Base-by-base conservation (phyloP, 2,329 filamentous ascomycete genomes). In the Byssothecium circinans region DNA sequence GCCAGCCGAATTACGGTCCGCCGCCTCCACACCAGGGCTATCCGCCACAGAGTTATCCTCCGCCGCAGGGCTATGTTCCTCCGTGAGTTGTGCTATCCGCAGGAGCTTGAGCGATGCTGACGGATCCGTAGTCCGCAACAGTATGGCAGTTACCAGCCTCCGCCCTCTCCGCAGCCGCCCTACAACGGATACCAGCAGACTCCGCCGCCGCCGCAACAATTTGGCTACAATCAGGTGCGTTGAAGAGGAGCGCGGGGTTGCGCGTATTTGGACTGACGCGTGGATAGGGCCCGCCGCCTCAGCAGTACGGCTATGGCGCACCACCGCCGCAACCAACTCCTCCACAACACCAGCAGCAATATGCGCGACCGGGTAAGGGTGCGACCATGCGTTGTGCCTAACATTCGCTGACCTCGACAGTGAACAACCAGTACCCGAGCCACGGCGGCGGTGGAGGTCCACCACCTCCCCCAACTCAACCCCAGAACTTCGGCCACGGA, bases 381-480 rank as follows among this genome's bases (percentile, higher is more conserved):
- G 10, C 34, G 20, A 22, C 22, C 25, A 20, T 17, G 29, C 45
- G 52, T 33, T 29, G 34, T 29, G 47, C 41, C 58, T 62, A 51
- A 61, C 74, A 72, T 12, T 64, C 64, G 42, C 50, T 30, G 74
- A 77, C 55, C 83, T 79, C 71, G 72, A 71, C 50, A 17, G 64
- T 53, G 43, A 63, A 51, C 57, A 65, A 65, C 45, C 61, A 69
- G 50, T 67, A 60, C n/a, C n/a, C n/a, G n/a, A n/a, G n/a, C 59
- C 61, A 57, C 45, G 80, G 82, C 56, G 82, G 80, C 53, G 82
- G 82, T 57, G n/a, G n/a, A n/a, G 81, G 75, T 8, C 88, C 88
- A 41, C 79, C 84, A 2, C 81, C 85, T 42, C 88, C 88, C 7
- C 86, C 87, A 15, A 60, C 15, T 69, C 78, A 47, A 75, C 80